These are phyloP conservation scores for Rostrohypoxylon terebratum DNA, from an alignment of 495 filamentous ascomycete genomes.

Conservation along the genomic window DNA sequence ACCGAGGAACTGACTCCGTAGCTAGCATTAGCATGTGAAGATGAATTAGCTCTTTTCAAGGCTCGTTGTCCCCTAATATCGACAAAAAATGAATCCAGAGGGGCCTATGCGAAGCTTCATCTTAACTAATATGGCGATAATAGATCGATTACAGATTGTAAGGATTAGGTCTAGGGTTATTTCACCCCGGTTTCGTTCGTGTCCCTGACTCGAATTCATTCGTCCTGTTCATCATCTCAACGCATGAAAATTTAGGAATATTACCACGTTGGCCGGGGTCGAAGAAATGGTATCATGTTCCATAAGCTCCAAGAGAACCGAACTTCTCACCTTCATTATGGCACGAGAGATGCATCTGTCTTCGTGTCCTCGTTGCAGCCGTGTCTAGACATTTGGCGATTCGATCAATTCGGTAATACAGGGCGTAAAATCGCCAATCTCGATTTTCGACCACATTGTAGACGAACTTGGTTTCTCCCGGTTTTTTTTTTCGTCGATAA, in stretches of 20 bases:
- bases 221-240: conserved; percentile 29
- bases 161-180: conserved; percentile 27
- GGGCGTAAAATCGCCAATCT: conserved; percentile 39
- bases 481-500: conserved; percentile 48
- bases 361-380: conserved; percentile 53
- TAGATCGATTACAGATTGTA: conserved; percentile 8
- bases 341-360: conserved; percentile 52
- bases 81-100: conserved; percentile 39
- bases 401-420: conserved; percentile 48
- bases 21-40: conserved; percentile 16
- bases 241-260: conserved; percentile 21
- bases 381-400: conserved; percentile 49
- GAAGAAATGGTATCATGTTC: not conserved
- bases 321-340: conserved; percentile 42
- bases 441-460: conserved; percentile 52
- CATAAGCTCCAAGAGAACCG: conserved; percentile 26
- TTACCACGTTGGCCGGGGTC: conserved; percentile 28
- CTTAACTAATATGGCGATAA: conserved; percentile 18
- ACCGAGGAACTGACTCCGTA: conserved; percentile 42
- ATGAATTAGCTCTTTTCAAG: not conserved
- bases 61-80: conserved; percentile 36
- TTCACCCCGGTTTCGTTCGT: conserved; percentile 26
- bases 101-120: conserved; percentile 32
- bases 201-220: conserved; percentile 41
- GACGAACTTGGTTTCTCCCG: conserved; percentile 52